A percentile compares a stretch with the other conserved stretches of the same genome.
These are phyloP conservation scores for Calamus simplicifolius DNA, from an alignment of 176 grass and related monocot species.

Conservation along the genomic window DNA sequence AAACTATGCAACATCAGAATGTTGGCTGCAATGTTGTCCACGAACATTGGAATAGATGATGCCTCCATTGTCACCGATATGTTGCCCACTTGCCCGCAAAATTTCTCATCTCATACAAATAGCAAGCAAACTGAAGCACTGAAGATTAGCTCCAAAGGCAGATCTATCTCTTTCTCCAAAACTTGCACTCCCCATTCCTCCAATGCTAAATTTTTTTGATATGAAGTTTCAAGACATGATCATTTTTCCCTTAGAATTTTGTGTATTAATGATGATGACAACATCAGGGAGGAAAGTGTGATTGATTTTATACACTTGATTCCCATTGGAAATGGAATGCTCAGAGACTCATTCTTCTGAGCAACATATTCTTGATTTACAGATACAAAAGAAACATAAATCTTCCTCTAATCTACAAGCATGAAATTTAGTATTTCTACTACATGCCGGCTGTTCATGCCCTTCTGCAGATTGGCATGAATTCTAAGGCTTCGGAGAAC, in stretches of 20 bases:
- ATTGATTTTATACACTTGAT: conserved; percentile 19
- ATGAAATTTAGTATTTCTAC: conserved; percentile 34
- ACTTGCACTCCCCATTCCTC: conserved; percentile 73
- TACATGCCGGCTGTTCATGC: background rate
- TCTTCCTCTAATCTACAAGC: conserved; percentile 34
- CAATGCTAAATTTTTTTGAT: conserved; percentile 78
- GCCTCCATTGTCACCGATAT: conserved; percentile 1
- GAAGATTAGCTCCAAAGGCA: conserved; percentile 76
- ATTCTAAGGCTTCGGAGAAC: too few relatives aligned
- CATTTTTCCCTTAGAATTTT: conserved; percentile 57
- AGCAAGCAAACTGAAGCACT: conserved; percentile 58
- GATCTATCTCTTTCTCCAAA: conserved; percentile 71
- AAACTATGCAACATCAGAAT: conserved; percentile 87
- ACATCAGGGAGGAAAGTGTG: conserved; percentile 30
- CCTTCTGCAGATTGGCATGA: too few relatives aligned
- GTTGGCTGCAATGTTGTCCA: conserved; percentile 68
- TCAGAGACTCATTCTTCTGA: conserved; percentile 29
- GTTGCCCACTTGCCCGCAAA: conserved; percentile 28
- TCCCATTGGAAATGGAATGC: conserved; percentile 22
- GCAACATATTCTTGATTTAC: conserved; percentile 31
- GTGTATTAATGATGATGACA: conserved; percentile 78
- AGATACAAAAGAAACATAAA: conserved; percentile 47
- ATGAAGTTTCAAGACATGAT: conserved; percentile 69
- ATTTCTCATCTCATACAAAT: conserved; percentile 54
- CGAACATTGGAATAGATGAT: conserved; percentile 37